A percentile compares a stretch with the other conserved stretches of the same genome.
Conservation (phyloP, 257 asterid genomes). For the Gentiana straminea region DNA sequence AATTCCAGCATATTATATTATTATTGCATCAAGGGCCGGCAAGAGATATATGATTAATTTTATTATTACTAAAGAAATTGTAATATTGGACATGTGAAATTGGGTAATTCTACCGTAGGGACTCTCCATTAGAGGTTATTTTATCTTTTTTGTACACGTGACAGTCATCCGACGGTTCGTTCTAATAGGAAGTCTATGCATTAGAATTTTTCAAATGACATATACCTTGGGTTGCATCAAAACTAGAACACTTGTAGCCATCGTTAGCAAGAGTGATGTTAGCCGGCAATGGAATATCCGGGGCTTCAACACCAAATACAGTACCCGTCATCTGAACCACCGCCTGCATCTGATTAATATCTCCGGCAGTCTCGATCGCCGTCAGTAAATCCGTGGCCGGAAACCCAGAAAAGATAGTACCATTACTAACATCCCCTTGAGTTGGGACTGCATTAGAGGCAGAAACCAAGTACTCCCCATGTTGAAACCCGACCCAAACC, state of each 20-base stretch:
- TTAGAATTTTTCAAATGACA: too few species aligned
- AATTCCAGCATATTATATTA: background rate
- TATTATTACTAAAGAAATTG: too few species aligned
- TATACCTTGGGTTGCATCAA: background rate
- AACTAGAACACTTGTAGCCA: constrained; percentile 35
- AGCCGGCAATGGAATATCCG: constrained; percentile 36
- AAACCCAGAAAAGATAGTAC: constrained; percentile 40
- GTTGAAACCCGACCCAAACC: constrained; percentile 56
- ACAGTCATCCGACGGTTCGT: too few species aligned
- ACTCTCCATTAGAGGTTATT: too few species aligned
- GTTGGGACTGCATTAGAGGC: constrained; percentile 46
- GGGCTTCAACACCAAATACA: constrained; percentile 41
- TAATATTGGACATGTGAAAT: too few species aligned
- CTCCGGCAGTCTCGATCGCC: constrained; percentile 58
- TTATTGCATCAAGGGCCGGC: background rate
- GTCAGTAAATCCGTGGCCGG: constrained; percentile 41
- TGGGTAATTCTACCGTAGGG: too few species aligned
- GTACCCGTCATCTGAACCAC: constrained; percentile 49
- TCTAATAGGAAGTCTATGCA: too few species aligned
- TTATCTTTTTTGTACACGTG: too few species aligned
- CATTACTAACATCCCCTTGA: constrained; percentile 54
- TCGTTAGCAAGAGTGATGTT: constrained; percentile 46
- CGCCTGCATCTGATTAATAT: constrained; percentile 39
- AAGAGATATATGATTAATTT: background rate
- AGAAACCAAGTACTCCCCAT: constrained; percentile 45